Conservation (phyloP, 805 yeast genomes). For the Barnettozyma botsteinii region DNA sequence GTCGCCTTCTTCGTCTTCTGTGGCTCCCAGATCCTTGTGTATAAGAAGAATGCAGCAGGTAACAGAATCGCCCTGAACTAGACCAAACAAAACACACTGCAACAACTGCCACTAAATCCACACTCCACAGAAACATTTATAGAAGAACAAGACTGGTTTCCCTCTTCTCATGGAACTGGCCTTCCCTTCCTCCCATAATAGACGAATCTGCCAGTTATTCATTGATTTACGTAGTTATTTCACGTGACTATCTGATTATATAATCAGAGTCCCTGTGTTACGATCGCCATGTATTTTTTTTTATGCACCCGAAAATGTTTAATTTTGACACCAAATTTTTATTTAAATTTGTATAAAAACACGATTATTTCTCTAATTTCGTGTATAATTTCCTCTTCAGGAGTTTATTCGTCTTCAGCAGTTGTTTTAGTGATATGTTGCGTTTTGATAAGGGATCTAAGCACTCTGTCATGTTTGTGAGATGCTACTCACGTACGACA, state of each 20-base stretch:
- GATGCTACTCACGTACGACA: constrained; percentile 5
- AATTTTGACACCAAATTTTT: not conserved
- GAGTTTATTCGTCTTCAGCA: too few species aligned
- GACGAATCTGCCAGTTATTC: too few species aligned
- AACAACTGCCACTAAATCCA: not conserved
- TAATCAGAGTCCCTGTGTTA: not conserved
- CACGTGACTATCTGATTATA: not conserved
- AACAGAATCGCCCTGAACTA: constrained; percentile 49
- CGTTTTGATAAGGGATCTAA: too few species aligned
- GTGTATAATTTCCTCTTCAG: too few species aligned
- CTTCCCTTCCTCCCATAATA: too few species aligned
- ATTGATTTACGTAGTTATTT: not conserved
- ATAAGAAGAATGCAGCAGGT: constrained; percentile 43
- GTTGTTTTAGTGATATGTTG: not conserved
- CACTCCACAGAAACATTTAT: not conserved
- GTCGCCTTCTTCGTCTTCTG: constrained; percentile 78
- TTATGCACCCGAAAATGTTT: constrained; percentile 3
- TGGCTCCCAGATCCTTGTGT: constrained; percentile 72
- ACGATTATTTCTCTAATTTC: not conserved
- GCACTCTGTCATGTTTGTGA: not conserved
- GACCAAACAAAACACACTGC: not conserved
- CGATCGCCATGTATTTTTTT: not conserved
- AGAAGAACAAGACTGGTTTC: not conserved
- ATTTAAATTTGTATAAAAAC: not conserved
- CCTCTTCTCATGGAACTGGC: not conserved